Percentiles rank a stretch among this genome's conserved stretches.
These are phyloP conservation scores for Pleoardoris graminearum DNA, from an alignment of 2,329 filamentous ascomycete species.

Conservation along the genomic window DNA sequence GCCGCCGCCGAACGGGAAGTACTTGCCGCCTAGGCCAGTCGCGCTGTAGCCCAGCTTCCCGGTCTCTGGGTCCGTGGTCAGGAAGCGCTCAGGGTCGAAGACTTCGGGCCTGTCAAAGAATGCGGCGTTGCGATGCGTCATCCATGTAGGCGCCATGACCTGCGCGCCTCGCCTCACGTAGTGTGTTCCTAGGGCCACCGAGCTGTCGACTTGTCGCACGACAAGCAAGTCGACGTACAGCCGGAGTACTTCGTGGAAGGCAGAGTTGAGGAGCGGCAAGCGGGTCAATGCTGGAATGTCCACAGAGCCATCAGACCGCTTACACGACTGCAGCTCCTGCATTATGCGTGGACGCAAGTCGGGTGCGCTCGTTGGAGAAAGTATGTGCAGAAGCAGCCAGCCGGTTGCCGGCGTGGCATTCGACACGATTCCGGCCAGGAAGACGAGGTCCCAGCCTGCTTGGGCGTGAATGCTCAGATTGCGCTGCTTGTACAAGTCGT, in stretches of 20 bases:
- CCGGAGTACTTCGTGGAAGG: background rate
- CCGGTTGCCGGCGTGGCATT: background rate
- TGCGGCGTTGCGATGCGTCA: background rate
- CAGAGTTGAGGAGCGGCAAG: background rate
- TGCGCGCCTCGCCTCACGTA: background rate
- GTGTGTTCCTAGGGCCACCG: background rate
- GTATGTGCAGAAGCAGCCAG: background rate
- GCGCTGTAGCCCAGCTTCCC: background rate
- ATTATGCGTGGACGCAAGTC: background rate
- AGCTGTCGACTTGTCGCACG: background rate
- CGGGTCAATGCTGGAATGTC: background rate
- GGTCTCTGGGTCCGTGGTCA: background rate
- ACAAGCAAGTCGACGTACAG: conserved; percentile 1
- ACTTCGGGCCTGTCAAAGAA: background rate
- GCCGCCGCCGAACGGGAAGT: background rate
- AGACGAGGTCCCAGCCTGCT: conserved; percentile 1
- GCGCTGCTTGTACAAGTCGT: background rate
- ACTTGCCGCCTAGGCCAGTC: background rate
- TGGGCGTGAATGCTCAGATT: background rate
- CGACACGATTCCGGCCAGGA: background rate
- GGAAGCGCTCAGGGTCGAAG: background rate
- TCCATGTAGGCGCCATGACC: conserved; percentile 1
- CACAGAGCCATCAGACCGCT: background rate
- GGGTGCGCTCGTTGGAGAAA: background rate
- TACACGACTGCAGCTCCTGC: background rate